These are phyloP conservation scores for Tuber indicum DNA, from an alignment of 495 filamentous ascomycete genomes.

Conservation along the genomic window DNA sequence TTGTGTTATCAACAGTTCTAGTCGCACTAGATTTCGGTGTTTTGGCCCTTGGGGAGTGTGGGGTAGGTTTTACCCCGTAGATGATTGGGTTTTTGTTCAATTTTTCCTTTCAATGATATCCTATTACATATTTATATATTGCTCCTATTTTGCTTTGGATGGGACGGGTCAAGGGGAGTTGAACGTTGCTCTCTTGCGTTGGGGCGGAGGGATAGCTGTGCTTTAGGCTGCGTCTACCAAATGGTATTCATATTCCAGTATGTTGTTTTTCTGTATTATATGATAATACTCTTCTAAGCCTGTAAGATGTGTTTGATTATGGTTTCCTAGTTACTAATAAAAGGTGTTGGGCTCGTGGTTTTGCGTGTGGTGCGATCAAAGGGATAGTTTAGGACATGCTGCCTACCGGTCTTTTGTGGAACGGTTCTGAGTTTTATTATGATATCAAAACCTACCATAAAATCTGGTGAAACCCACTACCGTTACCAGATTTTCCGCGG, in stretches of 20 bases:
- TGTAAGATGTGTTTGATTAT: not conserved
- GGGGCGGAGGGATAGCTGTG: not conserved
- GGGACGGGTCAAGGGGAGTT: not conserved
- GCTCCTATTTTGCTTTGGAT: not conserved
- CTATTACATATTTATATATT: conserved; percentile 7
- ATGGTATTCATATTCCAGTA: not conserved
- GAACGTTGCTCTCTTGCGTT: not conserved
- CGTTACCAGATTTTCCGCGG: too few relatives aligned
- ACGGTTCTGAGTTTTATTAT: not conserved
- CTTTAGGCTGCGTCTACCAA: not conserved
- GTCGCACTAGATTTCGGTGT: not conserved
- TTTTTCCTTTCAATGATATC: conserved; percentile 10
- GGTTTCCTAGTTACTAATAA: not conserved
- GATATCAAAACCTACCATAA: not conserved
- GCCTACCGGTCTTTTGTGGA: not conserved
- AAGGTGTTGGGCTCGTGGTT: not conserved
- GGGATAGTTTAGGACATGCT: conserved; percentile 9
- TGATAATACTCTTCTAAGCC: not conserved
- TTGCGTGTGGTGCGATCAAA: not conserved
- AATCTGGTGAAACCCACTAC: too few relatives aligned
- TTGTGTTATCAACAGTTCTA: conserved; percentile 6
- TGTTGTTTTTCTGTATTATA: not conserved
- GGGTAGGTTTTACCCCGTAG: not conserved
- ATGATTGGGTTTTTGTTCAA: conserved; percentile 10
- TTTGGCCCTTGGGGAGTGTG: not conserved